Conservation (phyloP, 805 yeast genomes). For the Hanseniaspora lachancei region DNA sequence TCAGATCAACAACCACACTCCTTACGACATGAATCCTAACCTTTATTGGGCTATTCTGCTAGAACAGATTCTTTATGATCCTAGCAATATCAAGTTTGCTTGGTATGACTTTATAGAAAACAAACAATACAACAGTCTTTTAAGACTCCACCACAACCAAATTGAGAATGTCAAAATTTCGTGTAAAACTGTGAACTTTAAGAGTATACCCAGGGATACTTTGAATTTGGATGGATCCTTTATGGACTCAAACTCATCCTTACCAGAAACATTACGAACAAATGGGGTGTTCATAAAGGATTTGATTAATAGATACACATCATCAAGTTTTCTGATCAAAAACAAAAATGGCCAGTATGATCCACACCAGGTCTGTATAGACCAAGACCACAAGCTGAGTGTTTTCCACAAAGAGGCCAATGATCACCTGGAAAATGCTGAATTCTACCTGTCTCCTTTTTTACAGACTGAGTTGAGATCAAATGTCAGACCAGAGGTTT, state of each 20-base stretch:
- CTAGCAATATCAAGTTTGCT: slow-evolving; percentile 30
- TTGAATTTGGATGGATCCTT: background rate
- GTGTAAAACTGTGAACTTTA: background rate
- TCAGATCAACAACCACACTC: background rate
- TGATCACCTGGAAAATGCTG: background rate
- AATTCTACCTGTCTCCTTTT: slow-evolving; percentile 11
- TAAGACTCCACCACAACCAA: background rate
- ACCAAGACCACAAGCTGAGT: background rate
- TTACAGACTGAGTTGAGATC: slow-evolving; percentile 16
- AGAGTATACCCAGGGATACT: background rate
- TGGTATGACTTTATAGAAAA: slow-evolving; percentile 50
- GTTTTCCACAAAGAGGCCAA: background rate
- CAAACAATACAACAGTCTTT: slow-evolving; percentile 28
- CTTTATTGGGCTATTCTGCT: slow-evolving; percentile 6
- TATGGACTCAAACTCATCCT: background rate
- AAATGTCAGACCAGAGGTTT: slow-evolving; percentile 24
- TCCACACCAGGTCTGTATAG: background rate
- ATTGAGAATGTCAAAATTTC: background rate
- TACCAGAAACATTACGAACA: background rate
- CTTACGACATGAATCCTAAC: slow-evolving; percentile 7
- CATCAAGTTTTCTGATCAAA: background rate
- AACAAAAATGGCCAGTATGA: slow-evolving; percentile 1
- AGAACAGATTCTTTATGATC: background rate
- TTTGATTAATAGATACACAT: background rate
- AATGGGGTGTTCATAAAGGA: slow-evolving; percentile 2